Evolutionary conservation across 352 stramenopile species (phyloP), one percentile per base, ranked within the genome.

Genomic region (Plasmopara muralis): DNA sequence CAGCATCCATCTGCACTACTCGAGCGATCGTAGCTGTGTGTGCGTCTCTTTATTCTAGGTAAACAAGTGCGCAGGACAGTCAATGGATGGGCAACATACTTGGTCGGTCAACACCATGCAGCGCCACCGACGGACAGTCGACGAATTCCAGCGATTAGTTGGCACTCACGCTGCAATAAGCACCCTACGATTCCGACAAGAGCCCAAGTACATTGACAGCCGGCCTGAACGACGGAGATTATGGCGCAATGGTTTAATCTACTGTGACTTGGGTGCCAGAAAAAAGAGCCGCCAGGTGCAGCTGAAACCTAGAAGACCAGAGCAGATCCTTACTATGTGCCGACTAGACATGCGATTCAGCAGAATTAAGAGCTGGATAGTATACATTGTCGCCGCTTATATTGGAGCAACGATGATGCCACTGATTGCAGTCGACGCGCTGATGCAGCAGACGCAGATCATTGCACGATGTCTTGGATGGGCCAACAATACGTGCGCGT

Each of bases 381-480:
- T 35, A 25, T 18, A 31, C 7, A 46, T 10, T 13, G 39, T 43
- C 9, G 47, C 34, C 10, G 0, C 64, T 33, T 62, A 43, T 42
- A 53, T 46, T 28, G 37, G 37, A 28, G 41, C 14, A 38, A 31
- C 6, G 4, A 34, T 18, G 31, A 31, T 29, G 33, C 39, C 46
- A 28, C 18, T 49, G 13, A 28, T 47, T 5, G 70, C 25, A n/a
- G 38, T 46, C 13, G 39, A 47, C 13, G 30, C 72, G 25, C 51
- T 83, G 42, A 66, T 82, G 51, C 69, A 85, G 56, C 76, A 89
- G 48, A 74, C 46, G 47, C 72, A 86, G 54, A 44, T 85, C 35
- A 60, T 87, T 31, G 79, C 76, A n/a, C 61, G 71, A 15, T 89
- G 79, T 55, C 52, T 70, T 9, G 28, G 57, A 37, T 89, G 79